Evolutionary conservation across 2,329 filamentous ascomycete genomes (phyloP), one percentile per base, ranked within the genome.

Genomic region (Leptographium galeiforme): DNA sequence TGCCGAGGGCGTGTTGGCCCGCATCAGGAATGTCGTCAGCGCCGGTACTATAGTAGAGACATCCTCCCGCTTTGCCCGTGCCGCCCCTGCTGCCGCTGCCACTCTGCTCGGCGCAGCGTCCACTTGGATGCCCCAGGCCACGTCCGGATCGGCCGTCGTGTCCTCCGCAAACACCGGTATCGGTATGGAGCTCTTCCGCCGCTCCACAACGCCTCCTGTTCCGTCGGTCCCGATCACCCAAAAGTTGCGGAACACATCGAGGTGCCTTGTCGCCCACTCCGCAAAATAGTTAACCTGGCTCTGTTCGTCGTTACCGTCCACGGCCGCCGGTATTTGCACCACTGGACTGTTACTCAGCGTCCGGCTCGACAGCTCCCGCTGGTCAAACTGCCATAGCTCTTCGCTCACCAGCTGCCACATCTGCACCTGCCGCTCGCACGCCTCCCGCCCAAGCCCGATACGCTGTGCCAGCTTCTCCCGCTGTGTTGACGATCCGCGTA

Each of bases 221-320:
- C 19, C 18, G 41, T 25, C 19, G 18, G 41, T 25, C 10, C 41
- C 41, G 19, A 44, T 13, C 6, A 44, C 41, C 12, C 25, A 44
- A 14, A 44, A 44, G 5, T 8, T 18, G 11, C 19, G 41, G 41
- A 44, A 44, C 4, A 10, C 6, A 54, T 80, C 72, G 39, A 78
- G 60, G 34, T 73, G 72, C 53, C 63, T 56, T 36, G 70, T 66
- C 0, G 77, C 69, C 80, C 79, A 84, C 63, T 70, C 76, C 1
- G 75, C 78, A 61, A 82, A 84, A 75, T 77, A 82, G 57, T 81
- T 78, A 11, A 83, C 72, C 33, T 84, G 66, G 54, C 75, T 80
- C 60, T 81, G 76, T 60, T 84, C 81, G 56, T 84, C 79, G 53
- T 78, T 76, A 0, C 72, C 68, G 53, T 81, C 73, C 47, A 84